Evolutionary conservation across 495 filamentous ascomycete species (phyloP).

Genomic region (Neurospora sp.): DNA sequence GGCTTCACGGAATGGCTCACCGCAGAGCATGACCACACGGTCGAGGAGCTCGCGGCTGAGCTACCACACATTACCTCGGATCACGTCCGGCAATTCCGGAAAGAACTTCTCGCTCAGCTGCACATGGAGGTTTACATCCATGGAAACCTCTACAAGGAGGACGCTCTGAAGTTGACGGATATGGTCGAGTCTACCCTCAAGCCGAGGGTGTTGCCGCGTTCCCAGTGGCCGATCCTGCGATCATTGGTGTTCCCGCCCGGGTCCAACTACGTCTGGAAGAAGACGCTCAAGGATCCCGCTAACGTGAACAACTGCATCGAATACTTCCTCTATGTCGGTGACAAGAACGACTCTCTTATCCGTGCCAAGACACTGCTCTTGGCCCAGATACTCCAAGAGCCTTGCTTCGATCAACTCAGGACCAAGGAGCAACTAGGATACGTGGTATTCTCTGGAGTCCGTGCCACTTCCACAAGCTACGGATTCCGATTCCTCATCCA

Average conservation of each 20-base stretch:
- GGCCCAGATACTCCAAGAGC: conserved; percentile 88
- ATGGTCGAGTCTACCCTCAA: conserved; percentile 71
- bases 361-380: conserved; percentile 72
- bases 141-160: conserved; percentile 93
- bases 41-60: conserved; percentile 72
- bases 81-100: conserved; percentile 68
- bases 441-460: conserved; percentile 75
- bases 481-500: conserved; percentile 90
- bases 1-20: conserved; percentile 74
- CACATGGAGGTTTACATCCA: conserved; percentile 84
- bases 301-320: conserved; percentile 98
- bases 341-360: conserved; percentile 52
- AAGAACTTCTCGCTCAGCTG: conserved; percentile 68
- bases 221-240: conserved; percentile 71
- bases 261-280: conserved; percentile 71
- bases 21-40: conserved; percentile 64
- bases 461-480: conserved; percentile 58
- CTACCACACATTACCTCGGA: conserved; percentile 61
- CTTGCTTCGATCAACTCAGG: conserved; percentile 83
- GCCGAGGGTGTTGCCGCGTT: conserved; percentile 59
- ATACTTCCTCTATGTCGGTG: conserved; percentile 73
- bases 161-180: conserved; percentile 77
- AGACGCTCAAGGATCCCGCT: conserved; percentile 70
- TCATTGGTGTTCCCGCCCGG: conserved; percentile 70
- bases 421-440: conserved; percentile 98